phyloP scores from a whole-genome alignment of 2,329 filamentous ascomycete species.

The Domatiomyces globalis region DNA sequence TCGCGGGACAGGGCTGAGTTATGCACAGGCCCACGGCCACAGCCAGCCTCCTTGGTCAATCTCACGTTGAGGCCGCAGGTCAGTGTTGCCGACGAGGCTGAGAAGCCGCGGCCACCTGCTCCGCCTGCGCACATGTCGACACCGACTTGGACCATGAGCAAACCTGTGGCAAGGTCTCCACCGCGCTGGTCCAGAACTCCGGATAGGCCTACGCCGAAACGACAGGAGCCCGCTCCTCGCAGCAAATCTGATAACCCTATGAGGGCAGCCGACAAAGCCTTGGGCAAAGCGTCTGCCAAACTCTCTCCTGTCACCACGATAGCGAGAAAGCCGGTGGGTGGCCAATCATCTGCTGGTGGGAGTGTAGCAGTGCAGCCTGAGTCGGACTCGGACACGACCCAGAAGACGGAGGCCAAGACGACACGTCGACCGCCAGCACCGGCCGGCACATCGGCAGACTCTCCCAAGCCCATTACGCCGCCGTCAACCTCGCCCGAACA shows the following conservation, averaged over 20 bases:
- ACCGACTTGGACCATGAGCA: conserved; percentile 1
- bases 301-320: background rate
- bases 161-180: conserved; percentile 10
- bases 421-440: conserved; percentile 14
- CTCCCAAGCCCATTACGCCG: conserved; percentile 30
- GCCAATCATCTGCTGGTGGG: background rate
- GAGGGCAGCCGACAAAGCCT: conserved; percentile 3
- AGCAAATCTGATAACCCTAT: background rate
- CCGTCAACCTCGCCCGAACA: conserved; percentile 34
- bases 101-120: conserved; percentile 9
- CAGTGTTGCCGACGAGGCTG: conserved; percentile 3
- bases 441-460: conserved; percentile 1
- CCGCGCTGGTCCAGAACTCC: conserved; percentile 10
- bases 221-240: background rate
- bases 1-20: background rate
- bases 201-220: conserved; percentile 7
- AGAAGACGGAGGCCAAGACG: background rate
- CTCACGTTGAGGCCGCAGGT: background rate
- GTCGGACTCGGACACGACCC: background rate
- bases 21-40: too few relatives aligned
- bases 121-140: conserved; percentile 5
- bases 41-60: background rate
- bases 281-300: conserved; percentile 1
- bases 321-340: background rate
- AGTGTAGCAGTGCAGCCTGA: background rate